Evolutionary conservation across 768 basidiomycete genomes (phyloP), one percentile per base, ranked within the genome.

Genomic region (Cystofilobasidium ferigula): DNA sequence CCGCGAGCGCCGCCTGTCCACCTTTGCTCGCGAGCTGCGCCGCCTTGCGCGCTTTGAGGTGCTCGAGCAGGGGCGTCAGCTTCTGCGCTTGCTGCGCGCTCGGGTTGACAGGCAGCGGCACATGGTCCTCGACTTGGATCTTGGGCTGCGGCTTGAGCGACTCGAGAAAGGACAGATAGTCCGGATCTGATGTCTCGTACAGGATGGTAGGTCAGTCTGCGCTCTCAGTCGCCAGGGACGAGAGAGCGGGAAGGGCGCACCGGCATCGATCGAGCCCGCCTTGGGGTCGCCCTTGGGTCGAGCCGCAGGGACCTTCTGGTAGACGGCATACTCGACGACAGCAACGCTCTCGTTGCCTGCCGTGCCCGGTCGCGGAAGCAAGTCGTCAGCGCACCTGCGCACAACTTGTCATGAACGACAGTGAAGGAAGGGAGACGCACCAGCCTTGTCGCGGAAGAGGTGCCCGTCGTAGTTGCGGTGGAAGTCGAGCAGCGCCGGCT

Each of bases 281-380:
- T 90, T 80, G 40, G 81, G 82, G 71, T 99, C 94, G 0, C 75
- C 74, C 77, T 94, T 97, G 75, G 84, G 85, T 76, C 86, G 84
- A 68, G 81, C 80, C 0, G 81, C 73, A 0, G 92, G 89, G 14
- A 86, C 76, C 73, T 91, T 95, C 75, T 91, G 92, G 69, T 86
- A 89, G 6, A 92, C 90, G 0, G 95, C 88, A 72, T 88, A 97
- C 76, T 99, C 94, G 9, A 99, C 91, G 5, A 95, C 80, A 1
- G 89, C 92, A 57, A 86, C 81, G 2, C 84, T 88, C 73, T 94
- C 89, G 71, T 86, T 86, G 20, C 94, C 94, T 94, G 70, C 14
- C n/a, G 7, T 26, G 36, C n/a, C 2, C 22, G n/a, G 53, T 24
- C 22, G 4, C 40, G 35, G n/a, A 43, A 13, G 22, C 28, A 54